Percentiles rank a stretch among this genome's conserved stretches.
Evolutionary conservation across 108 stramenopile species (phyloP).

Genomic region (Seminavis robusta): DNA sequence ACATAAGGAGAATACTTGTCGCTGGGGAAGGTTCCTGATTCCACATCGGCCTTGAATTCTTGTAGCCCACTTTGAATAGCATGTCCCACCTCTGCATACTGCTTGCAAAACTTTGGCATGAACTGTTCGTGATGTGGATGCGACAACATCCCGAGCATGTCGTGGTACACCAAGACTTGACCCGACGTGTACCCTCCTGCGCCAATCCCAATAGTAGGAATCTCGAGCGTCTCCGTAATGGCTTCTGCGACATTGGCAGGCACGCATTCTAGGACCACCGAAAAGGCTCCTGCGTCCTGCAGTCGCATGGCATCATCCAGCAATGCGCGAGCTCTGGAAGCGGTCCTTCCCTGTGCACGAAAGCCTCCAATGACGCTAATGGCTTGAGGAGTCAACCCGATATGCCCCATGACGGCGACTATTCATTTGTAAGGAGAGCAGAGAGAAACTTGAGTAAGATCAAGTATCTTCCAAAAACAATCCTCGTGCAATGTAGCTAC

Average conservation of each 20-base stretch:
- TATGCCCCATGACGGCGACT: slow-evolving; percentile 98
- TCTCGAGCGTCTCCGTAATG: slow-evolving; percentile 91
- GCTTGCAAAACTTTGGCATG: slow-evolving; percentile 97
- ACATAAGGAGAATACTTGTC: slow-evolving; percentile 90
- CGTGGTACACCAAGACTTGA: slow-evolving; percentile 96
- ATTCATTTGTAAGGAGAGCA: background rate
- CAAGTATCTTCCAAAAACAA: no score
- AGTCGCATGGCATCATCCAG: slow-evolving; percentile 92
- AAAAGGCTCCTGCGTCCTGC: slow-evolving; percentile 95
- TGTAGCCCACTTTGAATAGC: slow-evolving; percentile 85
- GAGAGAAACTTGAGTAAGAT: background rate
- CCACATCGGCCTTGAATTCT: slow-evolving; percentile 90
- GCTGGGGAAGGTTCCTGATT: slow-evolving; percentile 87
- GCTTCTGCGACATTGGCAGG: slow-evolving; percentile 90
- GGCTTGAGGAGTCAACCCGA: slow-evolving; percentile 97
- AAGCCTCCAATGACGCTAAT: slow-evolving; percentile 95
- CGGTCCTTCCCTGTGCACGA: slow-evolving; percentile 96
- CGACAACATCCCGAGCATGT: slow-evolving; percentile 95
- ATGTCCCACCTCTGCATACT: slow-evolving; percentile 90
- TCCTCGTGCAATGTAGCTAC: no score
- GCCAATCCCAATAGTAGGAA: slow-evolving; percentile 99
- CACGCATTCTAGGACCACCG: slow-evolving; percentile 95
- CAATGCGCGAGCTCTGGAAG: slow-evolving; percentile 74
- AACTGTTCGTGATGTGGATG: slow-evolving; percentile 98
- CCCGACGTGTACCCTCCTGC: slow-evolving; percentile 92